Conservation (phyloP, 2,329 filamentous ascomycete species). For the Pseudogymnoascus sp. region DNA sequence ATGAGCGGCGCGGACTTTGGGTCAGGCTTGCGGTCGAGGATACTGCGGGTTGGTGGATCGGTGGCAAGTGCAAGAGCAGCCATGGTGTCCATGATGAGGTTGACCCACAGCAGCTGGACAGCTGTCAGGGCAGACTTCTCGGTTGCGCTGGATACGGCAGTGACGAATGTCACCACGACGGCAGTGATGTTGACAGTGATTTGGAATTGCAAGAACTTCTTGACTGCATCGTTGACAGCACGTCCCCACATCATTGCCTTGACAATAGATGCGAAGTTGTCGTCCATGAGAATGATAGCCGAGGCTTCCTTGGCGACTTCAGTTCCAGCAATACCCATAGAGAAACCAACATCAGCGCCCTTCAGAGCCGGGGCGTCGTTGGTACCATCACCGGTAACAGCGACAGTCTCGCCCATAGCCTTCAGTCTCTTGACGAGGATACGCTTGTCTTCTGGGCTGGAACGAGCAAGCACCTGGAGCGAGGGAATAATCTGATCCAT, state of each 20-base stretch:
- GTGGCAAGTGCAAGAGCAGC: conserved; percentile 71
- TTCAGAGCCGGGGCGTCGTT: conserved; percentile 62
- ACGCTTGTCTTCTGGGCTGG: conserved; percentile 64
- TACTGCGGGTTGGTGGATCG: conserved; percentile 62
- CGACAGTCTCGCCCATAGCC: conserved; percentile 59
- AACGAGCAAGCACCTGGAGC: conserved; percentile 62
- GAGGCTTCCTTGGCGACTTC: conserved; percentile 59
- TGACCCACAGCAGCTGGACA: conserved; percentile 79
- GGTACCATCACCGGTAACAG: conserved; percentile 61
- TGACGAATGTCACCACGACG: conserved; percentile 70
- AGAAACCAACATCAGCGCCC: conserved; percentile 60
- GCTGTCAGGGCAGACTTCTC: conserved; percentile 66
- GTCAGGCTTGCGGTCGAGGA: conserved; percentile 68
- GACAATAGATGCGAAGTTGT: conserved; percentile 58
- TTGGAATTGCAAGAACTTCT: conserved; percentile 52
- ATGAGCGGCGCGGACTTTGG: conserved; percentile 71
- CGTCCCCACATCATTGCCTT: conserved; percentile 57
- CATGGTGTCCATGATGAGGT: conserved; percentile 81
- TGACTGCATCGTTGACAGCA: conserved; percentile 49
- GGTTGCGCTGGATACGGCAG: conserved; percentile 57
- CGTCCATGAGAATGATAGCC: conserved; percentile 56
- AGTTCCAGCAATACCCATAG: conserved; percentile 61
- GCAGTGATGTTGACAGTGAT: conserved; percentile 75
- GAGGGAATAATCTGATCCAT: conserved; percentile 55
- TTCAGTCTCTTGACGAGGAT: conserved; percentile 59